These are phyloP conservation scores for Pleurotus tuber-regium DNA, from an alignment of 768 basidiomycete species.

Conservation along the genomic window DNA sequence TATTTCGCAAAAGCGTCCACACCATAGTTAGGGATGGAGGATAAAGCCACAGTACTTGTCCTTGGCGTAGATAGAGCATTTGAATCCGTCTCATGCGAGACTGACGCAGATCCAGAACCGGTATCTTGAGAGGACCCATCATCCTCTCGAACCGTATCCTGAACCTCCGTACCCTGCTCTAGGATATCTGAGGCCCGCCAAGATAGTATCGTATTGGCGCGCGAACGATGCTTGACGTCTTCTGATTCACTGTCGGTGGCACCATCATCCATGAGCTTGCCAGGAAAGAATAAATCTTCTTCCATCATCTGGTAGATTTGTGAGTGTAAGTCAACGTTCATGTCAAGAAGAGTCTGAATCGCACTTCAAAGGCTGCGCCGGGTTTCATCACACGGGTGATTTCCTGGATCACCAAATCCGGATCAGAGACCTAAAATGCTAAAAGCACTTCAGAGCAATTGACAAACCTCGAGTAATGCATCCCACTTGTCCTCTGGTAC, in stretches of 20 bases:
- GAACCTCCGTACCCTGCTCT: background rate
- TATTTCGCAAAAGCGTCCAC: background rate
- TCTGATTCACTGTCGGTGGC: slow-evolving; percentile 25
- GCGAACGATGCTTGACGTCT: slow-evolving; percentile 20
- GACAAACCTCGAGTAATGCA: slow-evolving; percentile 44
- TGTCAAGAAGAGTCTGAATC: no score
- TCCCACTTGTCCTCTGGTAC: slow-evolving; percentile 85
- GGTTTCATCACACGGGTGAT: slow-evolving; percentile 70
- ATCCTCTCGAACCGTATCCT: slow-evolving; percentile 14
- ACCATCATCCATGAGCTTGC: slow-evolving; percentile 38
- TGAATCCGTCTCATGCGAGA: background rate
- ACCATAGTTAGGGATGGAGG: background rate
- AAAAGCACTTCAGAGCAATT: background rate
- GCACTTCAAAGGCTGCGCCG: slow-evolving; percentile 68
- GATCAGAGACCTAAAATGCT: background rate
- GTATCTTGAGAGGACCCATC: slow-evolving; percentile 9
- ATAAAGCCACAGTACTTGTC: slow-evolving; percentile 1
- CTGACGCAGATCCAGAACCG: slow-evolving; percentile 5
- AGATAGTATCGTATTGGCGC: slow-evolving; percentile 11
- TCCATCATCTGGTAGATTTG: slow-evolving; percentile 54
- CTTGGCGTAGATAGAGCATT: background rate
- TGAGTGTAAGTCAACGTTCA: background rate
- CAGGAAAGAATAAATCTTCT: slow-evolving; percentile 74
- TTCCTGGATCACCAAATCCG: slow-evolving; percentile 34
- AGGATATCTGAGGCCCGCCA: slow-evolving; percentile 3